These are phyloP conservation scores for Coriolopsis trogii DNA, from an alignment of 1,284 basidiomycete species.

Conservation along the genomic window DNA sequence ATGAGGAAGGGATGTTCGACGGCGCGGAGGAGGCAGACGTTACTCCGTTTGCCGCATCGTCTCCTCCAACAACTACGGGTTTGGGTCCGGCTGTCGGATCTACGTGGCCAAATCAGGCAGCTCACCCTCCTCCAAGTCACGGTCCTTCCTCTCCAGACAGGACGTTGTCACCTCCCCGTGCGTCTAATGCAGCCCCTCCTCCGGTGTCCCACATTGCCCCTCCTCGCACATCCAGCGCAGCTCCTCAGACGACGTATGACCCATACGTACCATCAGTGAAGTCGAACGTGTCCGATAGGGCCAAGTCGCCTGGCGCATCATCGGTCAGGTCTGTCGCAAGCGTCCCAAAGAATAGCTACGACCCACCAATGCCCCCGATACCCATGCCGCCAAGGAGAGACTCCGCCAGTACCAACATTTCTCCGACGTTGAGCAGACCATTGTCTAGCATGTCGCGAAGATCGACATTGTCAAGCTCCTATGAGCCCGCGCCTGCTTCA, in stretches of 20 bases:
- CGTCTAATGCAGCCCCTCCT: conserved; percentile 19
- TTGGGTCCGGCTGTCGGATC: too few relatives aligned
- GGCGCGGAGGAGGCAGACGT: not conserved
- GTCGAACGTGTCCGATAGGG: conserved; percentile 17
- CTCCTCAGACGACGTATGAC: conserved; percentile 11
- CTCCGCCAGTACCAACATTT: conserved; percentile 1
- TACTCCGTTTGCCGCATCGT: not conserved
- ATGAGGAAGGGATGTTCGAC: conserved; percentile 4
- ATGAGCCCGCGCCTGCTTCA: conserved; percentile 15
- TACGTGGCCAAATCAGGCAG: conserved; percentile 3
- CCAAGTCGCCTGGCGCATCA: conserved; percentile 30
- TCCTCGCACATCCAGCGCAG: not conserved
- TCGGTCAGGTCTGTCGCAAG: conserved; percentile 28
- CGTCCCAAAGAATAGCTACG: conserved; percentile 10
- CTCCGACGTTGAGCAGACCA: conserved; percentile 11
- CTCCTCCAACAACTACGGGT: conserved; percentile 14
- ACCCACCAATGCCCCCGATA: too few relatives aligned
- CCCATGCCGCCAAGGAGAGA: conserved; percentile 7
- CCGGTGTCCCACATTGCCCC: too few relatives aligned
- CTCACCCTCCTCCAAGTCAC: conserved; percentile 14
- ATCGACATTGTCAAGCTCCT: conserved; percentile 18
- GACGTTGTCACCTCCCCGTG: conserved; percentile 27
- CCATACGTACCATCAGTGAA: conserved; percentile 17
- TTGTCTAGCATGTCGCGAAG: conserved; percentile 21
- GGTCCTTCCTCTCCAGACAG: conserved; percentile 25